Conservation (phyloP, 768 basidiomycete genomes). For the Xanthoconium purpureum region DNA sequence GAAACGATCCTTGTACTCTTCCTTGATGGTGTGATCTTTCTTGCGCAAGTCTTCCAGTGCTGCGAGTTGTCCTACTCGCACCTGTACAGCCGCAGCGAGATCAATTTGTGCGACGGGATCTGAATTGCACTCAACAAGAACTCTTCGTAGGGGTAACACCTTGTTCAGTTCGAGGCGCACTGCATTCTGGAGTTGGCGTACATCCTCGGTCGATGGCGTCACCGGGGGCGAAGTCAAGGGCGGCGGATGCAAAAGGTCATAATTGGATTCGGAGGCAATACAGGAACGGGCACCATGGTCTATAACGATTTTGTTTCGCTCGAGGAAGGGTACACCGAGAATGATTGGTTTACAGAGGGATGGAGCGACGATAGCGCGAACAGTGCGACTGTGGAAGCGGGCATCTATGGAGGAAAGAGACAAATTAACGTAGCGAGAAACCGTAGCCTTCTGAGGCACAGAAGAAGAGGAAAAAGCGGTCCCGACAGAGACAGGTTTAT, state of each 20-base stretch:
- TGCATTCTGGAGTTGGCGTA: too few relatives aligned
- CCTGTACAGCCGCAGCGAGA: not conserved
- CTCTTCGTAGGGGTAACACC: not conserved
- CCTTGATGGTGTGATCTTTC: not conserved
- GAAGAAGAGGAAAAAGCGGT: not conserved
- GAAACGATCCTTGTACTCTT: slow-evolving; percentile 21
- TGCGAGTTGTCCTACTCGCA: not conserved
- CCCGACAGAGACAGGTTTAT: not conserved
- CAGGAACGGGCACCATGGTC: slow-evolving; percentile 18
- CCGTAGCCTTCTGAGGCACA: too few relatives aligned
- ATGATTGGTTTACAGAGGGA: slow-evolving; percentile 29
- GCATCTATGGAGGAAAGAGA: slow-evolving; percentile 5
- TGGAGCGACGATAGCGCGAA: slow-evolving; percentile 24
- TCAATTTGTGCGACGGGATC: not conserved
- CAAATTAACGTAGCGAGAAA: slow-evolving; percentile 3
- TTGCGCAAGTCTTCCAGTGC: not conserved
- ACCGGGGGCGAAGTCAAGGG: too few relatives aligned
- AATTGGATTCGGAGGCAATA: slow-evolving; percentile 1
- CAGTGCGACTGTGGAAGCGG: not conserved
- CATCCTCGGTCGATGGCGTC: not conserved
- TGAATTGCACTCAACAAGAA: not conserved
- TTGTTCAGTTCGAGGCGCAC: not conserved
- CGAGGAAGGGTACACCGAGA: slow-evolving; percentile 35
- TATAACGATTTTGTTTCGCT: slow-evolving; percentile 33
- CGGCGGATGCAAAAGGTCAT: slow-evolving; percentile 3